Conservation (phyloP, 73 alveolate species). For the Diophrys appendiculata region DNA sequence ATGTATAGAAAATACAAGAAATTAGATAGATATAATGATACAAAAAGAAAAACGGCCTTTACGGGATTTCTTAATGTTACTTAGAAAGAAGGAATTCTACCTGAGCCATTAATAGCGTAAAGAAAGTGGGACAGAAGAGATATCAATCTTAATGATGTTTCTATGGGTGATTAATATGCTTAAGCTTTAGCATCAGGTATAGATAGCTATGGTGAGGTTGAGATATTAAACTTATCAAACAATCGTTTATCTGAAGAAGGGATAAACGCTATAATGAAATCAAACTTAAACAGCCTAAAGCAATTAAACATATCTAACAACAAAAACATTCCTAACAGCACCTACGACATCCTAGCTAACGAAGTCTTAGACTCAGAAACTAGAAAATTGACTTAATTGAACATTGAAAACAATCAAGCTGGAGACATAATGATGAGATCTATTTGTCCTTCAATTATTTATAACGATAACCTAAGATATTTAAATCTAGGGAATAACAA, state of each 20-base stretch:
- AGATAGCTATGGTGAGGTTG: not conserved
- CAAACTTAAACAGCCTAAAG: constrained; percentile 8
- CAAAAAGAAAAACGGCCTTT: too few species aligned
- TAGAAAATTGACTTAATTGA: constrained; percentile 30
- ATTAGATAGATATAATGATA: too few species aligned
- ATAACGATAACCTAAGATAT: not conserved
- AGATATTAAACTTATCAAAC: constrained; percentile 19
- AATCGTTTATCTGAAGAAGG: constrained; percentile 61
- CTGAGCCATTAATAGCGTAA: too few species aligned
- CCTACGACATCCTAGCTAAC: not conserved
- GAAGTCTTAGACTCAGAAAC: not conserved
- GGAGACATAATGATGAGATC: constrained; percentile 57
- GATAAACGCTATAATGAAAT: constrained; percentile 18
- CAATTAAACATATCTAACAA: constrained; percentile 39
- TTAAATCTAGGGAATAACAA: constrained; percentile 7
- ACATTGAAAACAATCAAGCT: constrained; percentile 68
- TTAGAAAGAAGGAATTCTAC: too few species aligned
- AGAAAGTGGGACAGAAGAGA: constrained; percentile 2
- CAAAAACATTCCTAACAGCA: constrained; percentile 7
- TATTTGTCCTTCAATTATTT: not conserved
- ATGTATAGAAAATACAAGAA: too few species aligned
- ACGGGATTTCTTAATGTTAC: too few species aligned
- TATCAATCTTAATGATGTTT: constrained; percentile 11
- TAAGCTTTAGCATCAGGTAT: constrained; percentile 32
- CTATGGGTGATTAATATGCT: constrained; percentile 63